Conservation (phyloP, 1,284 basidiomycete species). For the Crepidotus sp. region DNA sequence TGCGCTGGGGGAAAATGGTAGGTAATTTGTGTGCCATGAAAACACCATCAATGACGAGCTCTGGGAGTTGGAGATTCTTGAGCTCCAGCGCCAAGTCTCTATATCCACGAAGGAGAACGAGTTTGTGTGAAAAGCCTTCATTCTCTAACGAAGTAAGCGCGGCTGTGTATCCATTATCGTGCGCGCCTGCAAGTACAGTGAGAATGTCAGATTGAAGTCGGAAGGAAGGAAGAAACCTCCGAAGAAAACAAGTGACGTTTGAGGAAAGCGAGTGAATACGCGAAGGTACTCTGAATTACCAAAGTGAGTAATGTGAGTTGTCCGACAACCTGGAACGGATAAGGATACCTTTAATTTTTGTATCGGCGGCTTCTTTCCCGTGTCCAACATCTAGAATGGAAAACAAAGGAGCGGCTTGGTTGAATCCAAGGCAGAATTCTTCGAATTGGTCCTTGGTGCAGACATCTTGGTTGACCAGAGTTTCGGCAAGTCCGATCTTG, state of each 20-base stretch:
- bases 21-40: constrained; percentile 39
- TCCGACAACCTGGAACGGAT: neutral
- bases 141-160: constrained; percentile 40
- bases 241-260: constrained; percentile 36
- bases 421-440: constrained; percentile 39
- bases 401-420: constrained; percentile 38
- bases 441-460: constrained; percentile 35
- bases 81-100: constrained; percentile 38
- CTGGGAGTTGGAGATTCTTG: constrained; percentile 32
- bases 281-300: constrained; percentile 31
- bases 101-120: constrained; percentile 45
- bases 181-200: constrained; percentile 27
- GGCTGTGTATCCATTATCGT: constrained; percentile 48
- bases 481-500: constrained; percentile 34
- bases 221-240: constrained; percentile 24
- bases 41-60: constrained; percentile 37
- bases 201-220: constrained; percentile 2
- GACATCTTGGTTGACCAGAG: constrained; percentile 27
- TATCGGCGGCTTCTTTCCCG: constrained; percentile 48
- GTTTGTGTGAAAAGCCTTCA: constrained; percentile 39
- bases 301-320: neutral
- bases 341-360: constrained; percentile 42
- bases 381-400: constrained; percentile 47
- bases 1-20: constrained; percentile 1
- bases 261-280: constrained; percentile 38